Evolutionary conservation across 352 stramenopile genomes (phyloP), one percentile per base, ranked within the genome.

Genomic region (Peronospora destructor): DNA sequence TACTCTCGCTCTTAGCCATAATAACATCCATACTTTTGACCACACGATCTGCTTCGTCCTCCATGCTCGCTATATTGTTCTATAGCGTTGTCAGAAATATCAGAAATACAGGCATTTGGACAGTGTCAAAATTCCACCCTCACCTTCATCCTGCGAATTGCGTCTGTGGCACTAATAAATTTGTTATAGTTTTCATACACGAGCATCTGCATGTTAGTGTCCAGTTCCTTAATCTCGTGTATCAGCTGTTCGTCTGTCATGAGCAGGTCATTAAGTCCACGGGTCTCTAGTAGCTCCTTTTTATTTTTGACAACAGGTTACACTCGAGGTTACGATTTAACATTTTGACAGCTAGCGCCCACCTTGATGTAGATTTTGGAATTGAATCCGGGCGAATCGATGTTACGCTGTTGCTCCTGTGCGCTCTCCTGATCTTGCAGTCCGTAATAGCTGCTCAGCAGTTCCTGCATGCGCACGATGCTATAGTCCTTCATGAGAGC

Each of bases 131-230:
- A 44, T 32, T 23, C 3, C 11, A 39, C 13, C 4, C 26, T 17
- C 10, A 86, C 76, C 61, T 94, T 94, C 86, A 97, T 96, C 59
- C 95, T 95, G 41, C 94, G 86, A 68, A 99, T 98, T 44, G 96
- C 98, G 71, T 99, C 96, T 1, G 97, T 99, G 28, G 96, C 96
- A 60, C 90, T 96, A 60, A 99, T 99, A 64, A 99, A 99, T 68
- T 98, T 98, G 72, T 95, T 98, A 82, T 99, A 99, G 71, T 99
- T 99, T 59, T 99, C 97, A 66, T 99, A 99, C 16, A 99, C 97
- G 35, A 99, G 77, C 68, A 97, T 98, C 75, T 99, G 97, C 96
- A 99, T 98, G 45, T 96, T 97, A 16, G 87, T 97, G 69, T 99
- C 96, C 13, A 99, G 77, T 29, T 93, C 90, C 56, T 97, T 96